Evolutionary conservation across 768 basidiomycete species (phyloP), one percentile per base, ranked within the genome.

Genomic region (Lactarius akahatsu): DNA sequence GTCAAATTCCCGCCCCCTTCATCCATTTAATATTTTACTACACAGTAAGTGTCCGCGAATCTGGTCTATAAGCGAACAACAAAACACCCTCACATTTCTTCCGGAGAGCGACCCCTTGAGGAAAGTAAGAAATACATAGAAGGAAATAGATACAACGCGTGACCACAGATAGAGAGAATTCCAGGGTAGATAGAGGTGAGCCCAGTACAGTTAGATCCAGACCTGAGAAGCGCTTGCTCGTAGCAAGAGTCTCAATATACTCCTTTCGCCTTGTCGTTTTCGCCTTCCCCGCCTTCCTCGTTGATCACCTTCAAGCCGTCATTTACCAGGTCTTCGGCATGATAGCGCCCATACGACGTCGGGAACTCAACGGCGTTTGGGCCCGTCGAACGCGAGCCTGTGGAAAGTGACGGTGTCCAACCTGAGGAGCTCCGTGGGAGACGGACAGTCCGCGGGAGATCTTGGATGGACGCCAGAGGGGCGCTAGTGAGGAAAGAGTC

Each of bases 301-400:
- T 54, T 28, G 13, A 62, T 62, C 52, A 36, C 52, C 28, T 55
- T 52, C n/a, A 62, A 40, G 15, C 47, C 38, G 8, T 56, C 62
- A 10, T 40, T 18, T 23, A 41, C 26, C 34, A 54, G 32, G 50
- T 62, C 61, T 47, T 54, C 61, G 13, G 62, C 54, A n/a, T 54
- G 47, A 52, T 62, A 62, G 23, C 62, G 62, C 34, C 62, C 62
- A 40, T 62, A 62, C 32, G 47, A 52, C 34, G 54, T 62, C 13
- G 62, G 62, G 62, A 62, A 62, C 52, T 62, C 62, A 1, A 62
- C 62, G 52, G 30, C 62, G n/a, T n/a, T 26, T n/a, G 57, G 40
- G 5, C 10, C 57, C 23, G 38, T 11, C 34, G 36, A 2, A 26
- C 34, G 16, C 36, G 36, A 26, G 57, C 38, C 38, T 26, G 16